Base-by-base conservation (phyloP, 2,329 filamentous ascomycete genomes). In the Endoconidiophora polonica region DNA sequence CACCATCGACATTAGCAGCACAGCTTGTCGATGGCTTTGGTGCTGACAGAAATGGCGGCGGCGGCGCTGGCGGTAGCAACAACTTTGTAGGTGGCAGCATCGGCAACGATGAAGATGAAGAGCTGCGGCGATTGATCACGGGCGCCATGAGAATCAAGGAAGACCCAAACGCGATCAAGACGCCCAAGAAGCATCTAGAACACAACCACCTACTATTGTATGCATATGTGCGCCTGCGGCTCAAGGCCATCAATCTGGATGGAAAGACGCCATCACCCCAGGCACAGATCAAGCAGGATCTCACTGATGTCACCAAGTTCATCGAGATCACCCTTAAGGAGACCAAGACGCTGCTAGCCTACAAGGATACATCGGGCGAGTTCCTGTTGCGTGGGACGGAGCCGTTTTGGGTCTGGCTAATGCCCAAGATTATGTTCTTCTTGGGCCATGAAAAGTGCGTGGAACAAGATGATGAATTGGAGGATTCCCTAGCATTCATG, bases 161-260 rank as follows among this genome's bases (percentile, higher is more conserved):
- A 52, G 68, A 72, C 9, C 72, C 67, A 38, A 63, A 61, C 1
- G 59, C 69, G 23, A 71, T 90, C 23, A 77, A 79, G 29, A 73
- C 76, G 10, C 59, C 70, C 1, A 75, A 81, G 55, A 78, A 83
- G 42, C 79, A 83, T 56, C 65, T 83, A 42, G 74, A 80, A 46
- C 80, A 93, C 61, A 90, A 93, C 57, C 82, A 87, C 58, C 83
- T 87, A 64, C 74, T 95, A 46, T 80, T 94, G 48, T 87, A 84
- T 59, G 83, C 94, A 55, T 83, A 91, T 57, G 73, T 82, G 46
- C 81, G 84, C 59, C 83, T 86, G 52, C 83, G 86, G 20, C 69
- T 95, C 10, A 83, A 87, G 56, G 72, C 72, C 42, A 70, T 84
- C 44, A 71, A 76, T 59, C 10, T 49, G 10, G 47, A 49, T 29